Conservation (phyloP, 306 rosid genomes). For the Fragaria vesca region DNA sequence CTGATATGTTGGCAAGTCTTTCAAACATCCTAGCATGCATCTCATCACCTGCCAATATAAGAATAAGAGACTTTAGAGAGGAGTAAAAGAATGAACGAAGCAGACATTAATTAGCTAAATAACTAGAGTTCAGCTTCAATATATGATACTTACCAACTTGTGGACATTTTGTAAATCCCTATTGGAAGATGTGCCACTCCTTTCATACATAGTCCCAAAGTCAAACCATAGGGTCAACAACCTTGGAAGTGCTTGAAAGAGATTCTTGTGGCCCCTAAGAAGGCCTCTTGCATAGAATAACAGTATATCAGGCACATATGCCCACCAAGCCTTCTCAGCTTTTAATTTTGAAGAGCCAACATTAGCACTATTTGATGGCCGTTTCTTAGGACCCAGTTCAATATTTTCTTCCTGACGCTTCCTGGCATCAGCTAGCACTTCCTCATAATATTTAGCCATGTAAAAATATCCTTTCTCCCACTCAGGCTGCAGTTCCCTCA, state of each 20-base stretch:
- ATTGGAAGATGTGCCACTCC: slow-evolving; percentile 52
- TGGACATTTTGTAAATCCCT: slow-evolving; percentile 63
- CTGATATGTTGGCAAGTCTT: slow-evolving; percentile 86
- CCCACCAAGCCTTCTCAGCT: slow-evolving; percentile 84
- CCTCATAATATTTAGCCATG: slow-evolving; percentile 91
- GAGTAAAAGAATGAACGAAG: slow-evolving; percentile 16
- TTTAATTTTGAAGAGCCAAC: slow-evolving; percentile 60
- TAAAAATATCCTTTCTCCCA: slow-evolving; percentile 98
- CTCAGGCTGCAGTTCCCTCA: slow-evolving; percentile 87
- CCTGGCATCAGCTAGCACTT: slow-evolving; percentile 90
- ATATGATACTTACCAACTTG: slow-evolving; percentile 42
- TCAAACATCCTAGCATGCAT: slow-evolving; percentile 76
- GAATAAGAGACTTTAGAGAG: slow-evolving; percentile 24
- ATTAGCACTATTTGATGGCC: slow-evolving; percentile 45
- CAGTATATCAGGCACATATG: slow-evolving; percentile 77
- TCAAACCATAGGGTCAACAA: slow-evolving; percentile 96
- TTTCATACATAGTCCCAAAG: slow-evolving; percentile 82
- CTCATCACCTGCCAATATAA: slow-evolving; percentile 57
- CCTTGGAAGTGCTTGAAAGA: slow-evolving; percentile 97
- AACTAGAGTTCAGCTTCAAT: slow-evolving; percentile 16
- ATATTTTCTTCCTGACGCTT: slow-evolving; percentile 84
- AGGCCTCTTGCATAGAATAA: slow-evolving; percentile 92
- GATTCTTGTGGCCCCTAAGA: slow-evolving; percentile 93
- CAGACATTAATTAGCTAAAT: slow-evolving; percentile 21
- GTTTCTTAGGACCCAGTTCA: slow-evolving; percentile 53